Evolutionary conservation across 495 filamentous ascomycete genomes (phyloP), one percentile per base, ranked within the genome.

Genomic region (Cercophora newfieldiana): DNA sequence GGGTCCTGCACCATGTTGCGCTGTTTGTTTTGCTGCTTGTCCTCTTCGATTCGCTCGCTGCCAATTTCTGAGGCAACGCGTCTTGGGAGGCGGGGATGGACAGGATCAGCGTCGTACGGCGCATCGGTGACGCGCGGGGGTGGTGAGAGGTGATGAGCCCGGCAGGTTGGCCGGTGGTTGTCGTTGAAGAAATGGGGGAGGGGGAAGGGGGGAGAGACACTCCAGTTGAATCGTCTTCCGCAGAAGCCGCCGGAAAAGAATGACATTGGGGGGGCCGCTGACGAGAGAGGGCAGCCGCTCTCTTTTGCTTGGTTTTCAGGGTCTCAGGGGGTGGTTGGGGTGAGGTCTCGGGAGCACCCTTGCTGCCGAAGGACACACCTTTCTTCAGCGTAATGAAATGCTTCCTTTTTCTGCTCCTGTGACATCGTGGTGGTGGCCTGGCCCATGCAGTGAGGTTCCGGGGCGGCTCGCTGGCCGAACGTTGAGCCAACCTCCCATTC

Each of bases 11-110:
- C 14, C 28, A 31, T 19, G 14, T 31, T 16, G 26, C 30, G 57
- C 21, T 48, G 68, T 61, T 61, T 70, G 64, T 66, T 66, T 60
- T 66, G 64, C 64, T 60, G 64, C 55, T 60, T 60, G 64, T 47
- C 16, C 21, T 8, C 56, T 44, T 60, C 64, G 47, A 60, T 55
- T 59, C 44, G 56, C 61, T 56, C 49, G 25, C 14, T 14, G 58
- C 19, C 50, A 31, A 21, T 55, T 55, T 29, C 21, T 28, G 50
- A 30, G 48, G 61, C 61, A 63, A 63, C 61, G 61, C 61, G 61
- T 47, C 19, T 26, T 19, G 10, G 22, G 7, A 26, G 18, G 55
- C n/a, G 28, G 28, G 55, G 4, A 14, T 30, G 26, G 28, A 5
- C 18, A 37, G 57, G 29, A 57, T 28, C 14, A 29, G 54, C 49